Base-by-base conservation (phyloP, 495 filamentous ascomycete species). In the Hypomontagnella monticulosa region DNA sequence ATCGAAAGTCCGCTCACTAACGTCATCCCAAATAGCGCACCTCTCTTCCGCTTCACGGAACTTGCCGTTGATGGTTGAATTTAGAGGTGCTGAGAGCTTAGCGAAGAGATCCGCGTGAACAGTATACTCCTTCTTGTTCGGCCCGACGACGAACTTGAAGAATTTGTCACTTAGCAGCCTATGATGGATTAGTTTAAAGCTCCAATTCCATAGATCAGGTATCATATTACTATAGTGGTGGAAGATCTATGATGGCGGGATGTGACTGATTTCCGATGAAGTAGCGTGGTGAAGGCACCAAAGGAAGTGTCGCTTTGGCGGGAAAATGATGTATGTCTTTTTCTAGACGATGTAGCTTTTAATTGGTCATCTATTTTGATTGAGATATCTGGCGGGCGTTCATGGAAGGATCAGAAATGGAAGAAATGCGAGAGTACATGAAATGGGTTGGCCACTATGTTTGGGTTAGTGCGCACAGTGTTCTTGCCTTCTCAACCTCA, bases 71-170 rank as follows among this genome's bases (percentile, higher is more conserved):
- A 81, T 81, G 72, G 83, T 76, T 9, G 78, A 64, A 66, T 79
- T 71, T n/a, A 84, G 56, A 4, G 81, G 81, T 19, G 71, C 69
- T 33, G 81, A 83, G 56, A 83, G 77, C 77, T 81, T 76, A 32
- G 76, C 73, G 18, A 80, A 78, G 33, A 84, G 70, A 14, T 73
- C 79, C 34, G 79, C 76, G 67, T 84, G 81, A 57, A 83, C 76
- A n/a, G 75, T 79, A 59, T 80, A 66, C 57, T 79, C 79, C 23
- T 78, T 77, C 54, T 79, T 75, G 18, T 69, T 67, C 15, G 76
- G 79, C 11, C 81, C 81, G 63, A 84, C 78, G n/a, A 83, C 71
- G 61, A 83, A 84, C 62, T 79, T 81, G 49, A 83, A 84, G 18
- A 76, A 75, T 18, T 73, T 73, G 30, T 79, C 80, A 44, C 74